Percentiles rank a stretch among this genome's conserved stretches.
Evolutionary conservation across 164 flowering plant species (phyloP).

Genomic region (Pachysandra terminalis): DNA sequence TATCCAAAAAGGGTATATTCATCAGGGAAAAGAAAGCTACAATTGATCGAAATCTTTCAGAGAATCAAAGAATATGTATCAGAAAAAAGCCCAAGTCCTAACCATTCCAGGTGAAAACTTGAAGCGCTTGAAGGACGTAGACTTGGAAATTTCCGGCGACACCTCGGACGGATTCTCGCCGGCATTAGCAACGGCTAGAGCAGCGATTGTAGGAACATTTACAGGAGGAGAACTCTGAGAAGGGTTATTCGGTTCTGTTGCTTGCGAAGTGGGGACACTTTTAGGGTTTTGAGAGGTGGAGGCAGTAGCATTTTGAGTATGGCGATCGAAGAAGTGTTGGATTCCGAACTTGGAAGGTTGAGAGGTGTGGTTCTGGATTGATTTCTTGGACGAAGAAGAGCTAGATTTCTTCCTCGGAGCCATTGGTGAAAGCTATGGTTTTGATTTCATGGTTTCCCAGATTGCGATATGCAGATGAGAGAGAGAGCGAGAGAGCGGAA

Average conservation of each 20-base stretch:
- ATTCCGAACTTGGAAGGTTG: slow-evolving; percentile 86
- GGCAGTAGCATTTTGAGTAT: slow-evolving; percentile 51
- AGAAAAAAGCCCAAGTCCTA: slow-evolving; percentile 5
- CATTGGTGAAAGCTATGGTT: slow-evolving; percentile 34
- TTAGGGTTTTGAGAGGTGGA: slow-evolving; percentile 25
- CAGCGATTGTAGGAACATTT: slow-evolving; percentile 3
- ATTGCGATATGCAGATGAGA: too few species aligned
- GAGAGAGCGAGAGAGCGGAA: slow-evolving; percentile 12
- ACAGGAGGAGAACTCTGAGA: slow-evolving; percentile 33
- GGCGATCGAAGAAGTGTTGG: slow-evolving; percentile 91
- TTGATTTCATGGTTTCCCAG: neutral
- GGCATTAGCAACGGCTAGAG: neutral
- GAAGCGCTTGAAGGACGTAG: slow-evolving; percentile 50
- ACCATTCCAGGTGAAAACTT: slow-evolving; percentile 97
- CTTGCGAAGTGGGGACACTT: slow-evolving; percentile 6
- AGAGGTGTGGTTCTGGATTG: slow-evolving; percentile 36
- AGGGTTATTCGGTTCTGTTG: slow-evolving; percentile 8
- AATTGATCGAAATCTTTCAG: too few species aligned
- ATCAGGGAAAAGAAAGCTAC: neutral
- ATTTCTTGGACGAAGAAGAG: slow-evolving; percentile 49
- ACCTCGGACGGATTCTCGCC: slow-evolving; percentile 30
- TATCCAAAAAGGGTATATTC: neutral
- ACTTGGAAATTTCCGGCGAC: slow-evolving; percentile 57
- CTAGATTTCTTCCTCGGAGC: slow-evolving; percentile 64
- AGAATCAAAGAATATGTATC: neutral